Evolutionary conservation across 495 filamentous ascomycete genomes (phyloP).

Genomic region (Xylaria castorea): DNA sequence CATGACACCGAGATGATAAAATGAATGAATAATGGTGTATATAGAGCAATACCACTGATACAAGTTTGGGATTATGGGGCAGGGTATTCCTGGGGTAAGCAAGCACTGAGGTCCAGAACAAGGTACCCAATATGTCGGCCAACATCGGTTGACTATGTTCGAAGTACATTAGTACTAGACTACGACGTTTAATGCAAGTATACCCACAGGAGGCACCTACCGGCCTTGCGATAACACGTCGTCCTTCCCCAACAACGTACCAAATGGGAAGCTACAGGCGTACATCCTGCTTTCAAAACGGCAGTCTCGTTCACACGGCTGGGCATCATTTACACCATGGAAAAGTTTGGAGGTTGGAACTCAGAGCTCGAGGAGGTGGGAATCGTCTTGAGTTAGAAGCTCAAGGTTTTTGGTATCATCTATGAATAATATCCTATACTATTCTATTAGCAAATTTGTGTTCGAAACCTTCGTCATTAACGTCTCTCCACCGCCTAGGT

Average conservation of each 20-base stretch:
- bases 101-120: conserved; percentile 1
- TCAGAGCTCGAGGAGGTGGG: conserved; percentile 4
- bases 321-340: not conserved
- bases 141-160: not conserved
- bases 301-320: not conserved
- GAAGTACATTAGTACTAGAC: not conserved
- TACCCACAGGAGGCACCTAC: not conserved
- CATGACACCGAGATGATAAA: conserved; percentile 10
- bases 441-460: not conserved
- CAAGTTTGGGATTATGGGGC: conserved; percentile 8
- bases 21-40: conserved; percentile 8
- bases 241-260: not conserved
- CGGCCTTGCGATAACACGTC: not conserved
- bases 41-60: conserved; percentile 14
- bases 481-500: not conserved
- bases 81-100: not conserved
- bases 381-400: conserved; percentile 9
- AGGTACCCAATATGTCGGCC: not conserved
- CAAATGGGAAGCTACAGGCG: conserved; percentile 1
- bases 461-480: not conserved
- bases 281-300: not conserved
- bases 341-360: not conserved
- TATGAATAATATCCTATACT: conserved; percentile 1
- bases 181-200: not conserved
- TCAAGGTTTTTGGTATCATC: conserved; percentile 14